Percentiles rank a stretch among this genome's conserved stretches.
Conservation (phyloP, 257 asterid genomes). For the Ilex asprella region DNA sequence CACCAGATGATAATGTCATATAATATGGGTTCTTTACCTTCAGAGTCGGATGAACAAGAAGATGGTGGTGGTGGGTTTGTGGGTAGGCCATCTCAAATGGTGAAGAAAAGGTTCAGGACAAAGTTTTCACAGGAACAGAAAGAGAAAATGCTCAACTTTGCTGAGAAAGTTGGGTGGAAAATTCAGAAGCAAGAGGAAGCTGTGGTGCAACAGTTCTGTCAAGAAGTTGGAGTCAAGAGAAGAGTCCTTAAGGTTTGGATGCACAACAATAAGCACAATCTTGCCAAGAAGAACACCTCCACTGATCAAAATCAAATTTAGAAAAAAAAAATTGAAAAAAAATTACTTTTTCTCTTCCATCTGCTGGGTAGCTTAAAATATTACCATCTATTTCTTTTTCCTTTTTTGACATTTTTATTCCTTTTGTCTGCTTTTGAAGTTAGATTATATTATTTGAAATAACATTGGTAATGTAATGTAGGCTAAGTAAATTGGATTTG, state of each 20-base stretch:
- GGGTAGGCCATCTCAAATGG: constrained; percentile 30
- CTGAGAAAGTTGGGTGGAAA: constrained; percentile 91
- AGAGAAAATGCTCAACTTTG: constrained; percentile 80
- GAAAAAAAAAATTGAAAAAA: not conserved
- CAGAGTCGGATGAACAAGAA: constrained; percentile 58
- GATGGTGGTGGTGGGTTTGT: constrained; percentile 26
- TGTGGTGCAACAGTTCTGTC: constrained; percentile 78
- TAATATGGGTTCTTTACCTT: constrained; percentile 34
- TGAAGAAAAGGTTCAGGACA: constrained; percentile 75
- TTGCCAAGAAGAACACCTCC: constrained; percentile 45
- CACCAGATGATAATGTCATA: constrained; percentile 68
- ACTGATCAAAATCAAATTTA: constrained; percentile 22
- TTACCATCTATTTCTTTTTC: not conserved
- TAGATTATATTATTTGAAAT: constrained; percentile 1
- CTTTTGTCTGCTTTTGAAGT: constrained; percentile 3
- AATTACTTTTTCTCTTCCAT: not conserved
- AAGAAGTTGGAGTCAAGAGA: constrained; percentile 71
- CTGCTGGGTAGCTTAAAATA: not conserved
- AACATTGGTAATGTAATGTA: not conserved
- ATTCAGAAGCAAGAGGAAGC: constrained; percentile 75
- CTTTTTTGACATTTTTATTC: not conserved
- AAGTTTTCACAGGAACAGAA: constrained; percentile 76
- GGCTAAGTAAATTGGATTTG: not conserved
- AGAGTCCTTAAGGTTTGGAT: constrained; percentile 90
- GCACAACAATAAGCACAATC: constrained; percentile 78